Conservation (phyloP, 176 grass and related monocot genomes). For the Hsuehochloa calcarea region DNA sequence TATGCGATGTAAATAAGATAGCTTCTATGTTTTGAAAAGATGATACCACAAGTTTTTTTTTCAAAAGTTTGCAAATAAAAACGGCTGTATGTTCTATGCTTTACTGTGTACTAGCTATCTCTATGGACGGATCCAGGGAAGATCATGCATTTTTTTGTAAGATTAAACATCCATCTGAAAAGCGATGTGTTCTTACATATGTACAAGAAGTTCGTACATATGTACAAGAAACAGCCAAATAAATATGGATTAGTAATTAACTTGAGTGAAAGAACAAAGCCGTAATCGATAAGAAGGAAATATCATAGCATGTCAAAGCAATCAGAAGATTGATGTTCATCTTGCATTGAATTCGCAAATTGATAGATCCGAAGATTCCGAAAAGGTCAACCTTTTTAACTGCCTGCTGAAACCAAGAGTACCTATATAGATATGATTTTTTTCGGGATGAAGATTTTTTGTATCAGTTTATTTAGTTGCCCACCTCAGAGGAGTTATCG, state of each 20-base stretch:
- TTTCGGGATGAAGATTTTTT: not conserved
- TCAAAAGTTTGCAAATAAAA: not conserved
- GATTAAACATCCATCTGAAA: not conserved
- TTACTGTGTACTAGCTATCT: not conserved
- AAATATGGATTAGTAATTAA: not conserved
- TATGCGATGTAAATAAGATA: not conserved
- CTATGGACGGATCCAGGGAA: not conserved
- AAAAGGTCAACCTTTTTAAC: too few species aligned
- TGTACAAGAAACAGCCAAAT: not conserved
- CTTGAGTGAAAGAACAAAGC: not conserved
- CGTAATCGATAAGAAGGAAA: too few species aligned
- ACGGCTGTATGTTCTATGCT: not conserved
- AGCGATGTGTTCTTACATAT: not conserved
- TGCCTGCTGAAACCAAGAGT: not conserved
- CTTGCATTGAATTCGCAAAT: too few species aligned
- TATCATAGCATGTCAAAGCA: too few species aligned
- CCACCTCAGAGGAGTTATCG: conserved; percentile 91
- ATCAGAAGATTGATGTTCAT: too few species aligned
- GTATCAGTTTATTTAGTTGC: not conserved
- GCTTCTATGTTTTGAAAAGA: not conserved
- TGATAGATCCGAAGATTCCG: too few species aligned
- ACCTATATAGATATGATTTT: not conserved
- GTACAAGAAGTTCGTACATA: too few species aligned
- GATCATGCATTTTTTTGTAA: not conserved
- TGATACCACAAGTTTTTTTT: not conserved